Percentiles rank a stretch among this genome's conserved stretches.
Evolutionary conservation across 371 early-diverging fungal species (phyloP).

Genomic region (Blakeslea trispora): DNA sequence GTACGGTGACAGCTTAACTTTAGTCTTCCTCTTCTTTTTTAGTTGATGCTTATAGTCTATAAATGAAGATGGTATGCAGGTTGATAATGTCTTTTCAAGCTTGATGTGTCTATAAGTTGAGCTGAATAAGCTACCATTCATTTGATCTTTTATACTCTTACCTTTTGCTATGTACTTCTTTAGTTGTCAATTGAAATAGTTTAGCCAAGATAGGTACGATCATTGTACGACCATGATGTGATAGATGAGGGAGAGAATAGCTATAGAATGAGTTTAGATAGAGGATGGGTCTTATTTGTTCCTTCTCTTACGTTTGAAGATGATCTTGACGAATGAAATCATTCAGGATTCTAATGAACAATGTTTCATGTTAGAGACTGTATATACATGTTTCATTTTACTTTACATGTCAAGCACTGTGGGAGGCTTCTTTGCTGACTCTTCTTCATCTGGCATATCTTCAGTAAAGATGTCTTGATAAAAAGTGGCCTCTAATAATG

Average conservation of each 20-base stretch:
- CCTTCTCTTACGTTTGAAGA: background rate
- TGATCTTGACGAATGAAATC: conserved; percentile 14
- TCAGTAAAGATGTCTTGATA: background rate
- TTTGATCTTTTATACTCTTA: too few relatives aligned
- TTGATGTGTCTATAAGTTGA: conserved; percentile 4
- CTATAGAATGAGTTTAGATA: too few relatives aligned
- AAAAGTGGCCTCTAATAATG: background rate
- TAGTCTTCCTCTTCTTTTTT: background rate
- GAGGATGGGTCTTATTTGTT: too few relatives aligned
- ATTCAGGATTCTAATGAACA: conserved; percentile 7
- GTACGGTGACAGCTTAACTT: background rate
- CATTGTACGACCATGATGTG: conserved; percentile 16
- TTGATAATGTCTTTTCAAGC: conserved; percentile 10
- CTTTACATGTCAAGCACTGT: conserved; percentile 4
- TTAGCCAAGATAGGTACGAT: conserved; percentile 22
- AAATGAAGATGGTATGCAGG: conserved; percentile 7
- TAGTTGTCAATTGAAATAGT: conserved; percentile 14
- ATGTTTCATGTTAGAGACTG: too few relatives aligned
- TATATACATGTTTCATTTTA: conserved; percentile 3
- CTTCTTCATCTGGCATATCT: background rate
- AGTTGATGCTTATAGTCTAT: background rate
- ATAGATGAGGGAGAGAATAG: conserved; percentile 6
- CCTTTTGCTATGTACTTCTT: too few relatives aligned
- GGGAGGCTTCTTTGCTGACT: too few relatives aligned
- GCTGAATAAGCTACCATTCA: background rate